phyloP scores from a whole-genome alignment of 306 rosid species.

The Elaeagnus macrophylla region DNA sequence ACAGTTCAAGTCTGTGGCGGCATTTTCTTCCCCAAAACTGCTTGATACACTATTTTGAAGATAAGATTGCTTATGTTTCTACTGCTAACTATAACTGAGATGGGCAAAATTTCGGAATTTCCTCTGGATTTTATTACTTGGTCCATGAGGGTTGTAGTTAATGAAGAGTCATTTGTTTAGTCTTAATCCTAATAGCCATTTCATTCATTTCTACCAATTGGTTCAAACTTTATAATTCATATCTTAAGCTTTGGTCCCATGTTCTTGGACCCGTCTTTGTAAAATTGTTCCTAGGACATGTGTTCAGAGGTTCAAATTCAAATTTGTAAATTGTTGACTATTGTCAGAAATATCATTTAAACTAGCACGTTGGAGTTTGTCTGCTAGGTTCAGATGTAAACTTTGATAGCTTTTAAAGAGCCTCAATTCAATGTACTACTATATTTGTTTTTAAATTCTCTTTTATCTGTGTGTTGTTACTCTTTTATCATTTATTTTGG shows the following conservation, averaged over 20 bases:
- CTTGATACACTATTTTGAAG: conserved; percentile 45
- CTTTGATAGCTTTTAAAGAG: conserved; percentile 5
- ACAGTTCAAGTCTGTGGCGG: conserved; percentile 70
- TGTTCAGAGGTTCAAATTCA: not conserved
- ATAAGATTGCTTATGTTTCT: not conserved
- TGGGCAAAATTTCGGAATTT: conserved; percentile 22
- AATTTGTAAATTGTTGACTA: conserved; percentile 10
- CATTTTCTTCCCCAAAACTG: conserved; percentile 56
- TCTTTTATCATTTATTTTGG: not conserved
- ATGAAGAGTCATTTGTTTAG: conserved; percentile 10
- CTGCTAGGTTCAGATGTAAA: conserved; percentile 14
- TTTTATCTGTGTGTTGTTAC: not conserved
- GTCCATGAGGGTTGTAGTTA: conserved; percentile 26
- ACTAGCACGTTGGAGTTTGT: conserved; percentile 7
- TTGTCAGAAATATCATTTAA: conserved; percentile 1
- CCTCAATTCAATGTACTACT: conserved; percentile 6
- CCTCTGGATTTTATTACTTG: conserved; percentile 18
- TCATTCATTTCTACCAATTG: conserved; percentile 26
- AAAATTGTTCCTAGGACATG: conserved; percentile 11
- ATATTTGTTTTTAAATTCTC: not conserved
- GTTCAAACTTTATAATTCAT: conserved; percentile 30
- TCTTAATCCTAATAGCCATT: conserved; percentile 25
- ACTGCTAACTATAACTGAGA: not conserved
- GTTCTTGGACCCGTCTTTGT: conserved; percentile 13
- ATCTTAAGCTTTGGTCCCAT: conserved; percentile 25